phyloP scores from a whole-genome alignment of 2,329 filamentous ascomycete species.

The Alternaria sp. region DNA sequence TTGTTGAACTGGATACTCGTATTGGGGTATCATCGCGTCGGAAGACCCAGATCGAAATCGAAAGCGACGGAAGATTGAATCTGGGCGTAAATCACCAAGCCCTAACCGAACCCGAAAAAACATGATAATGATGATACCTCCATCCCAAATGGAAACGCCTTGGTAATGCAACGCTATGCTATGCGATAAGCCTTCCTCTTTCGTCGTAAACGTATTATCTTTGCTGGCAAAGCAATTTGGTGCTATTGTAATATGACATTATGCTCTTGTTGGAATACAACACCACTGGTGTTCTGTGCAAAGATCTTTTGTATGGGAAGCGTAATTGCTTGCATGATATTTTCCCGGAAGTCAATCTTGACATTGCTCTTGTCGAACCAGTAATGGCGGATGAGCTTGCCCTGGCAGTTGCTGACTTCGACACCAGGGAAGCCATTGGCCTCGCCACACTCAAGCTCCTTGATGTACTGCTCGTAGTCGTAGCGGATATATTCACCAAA shows the following conservation, averaged over 20 bases:
- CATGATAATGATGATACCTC: conserved; percentile 1
- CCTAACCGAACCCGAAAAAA: conserved; percentile 8
- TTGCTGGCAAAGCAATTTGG: neutral
- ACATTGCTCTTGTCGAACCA: conserved; percentile 49
- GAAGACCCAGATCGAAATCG: conserved; percentile 28
- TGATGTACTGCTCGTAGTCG: conserved; percentile 49
- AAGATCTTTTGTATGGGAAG: conserved; percentile 47
- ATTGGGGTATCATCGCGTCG: conserved; percentile 33
- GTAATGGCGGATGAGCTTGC: conserved; percentile 49
- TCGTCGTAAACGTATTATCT: conserved; percentile 1
- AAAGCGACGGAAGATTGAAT: conserved; percentile 7
- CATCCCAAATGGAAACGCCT: conserved; percentile 24
- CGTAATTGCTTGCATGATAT: conserved; percentile 50
- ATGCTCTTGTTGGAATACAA: conserved; percentile 39
- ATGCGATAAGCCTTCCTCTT: conserved; percentile 18
- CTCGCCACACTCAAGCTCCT: conserved; percentile 50
- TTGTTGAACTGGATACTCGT: conserved; percentile 17
- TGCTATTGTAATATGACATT: conserved; percentile 36
- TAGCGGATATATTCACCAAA: conserved; percentile 52
- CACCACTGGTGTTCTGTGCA: conserved; percentile 37
- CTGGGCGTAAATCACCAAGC: conserved; percentile 3
- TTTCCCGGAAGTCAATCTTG: conserved; percentile 46
- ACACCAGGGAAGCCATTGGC: conserved; percentile 51
- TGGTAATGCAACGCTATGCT: conserved; percentile 36
- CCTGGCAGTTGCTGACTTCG: conserved; percentile 45